These are phyloP conservation scores for Cystoisospora suis DNA, from an alignment of 169 alveolate genomes.

Conservation along the genomic window DNA sequence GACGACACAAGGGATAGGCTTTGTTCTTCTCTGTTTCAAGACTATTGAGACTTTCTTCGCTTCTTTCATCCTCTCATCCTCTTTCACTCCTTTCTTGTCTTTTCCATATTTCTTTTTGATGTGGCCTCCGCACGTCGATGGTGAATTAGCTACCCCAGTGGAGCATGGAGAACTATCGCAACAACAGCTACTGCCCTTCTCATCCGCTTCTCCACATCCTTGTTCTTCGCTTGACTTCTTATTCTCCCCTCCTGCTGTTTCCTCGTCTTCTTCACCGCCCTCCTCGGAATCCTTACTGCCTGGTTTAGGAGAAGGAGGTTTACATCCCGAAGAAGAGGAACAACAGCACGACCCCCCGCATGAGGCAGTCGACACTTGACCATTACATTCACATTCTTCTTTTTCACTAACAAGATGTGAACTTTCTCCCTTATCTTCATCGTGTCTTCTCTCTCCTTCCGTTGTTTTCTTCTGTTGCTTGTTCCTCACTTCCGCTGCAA, in stretches of 20 bases:
- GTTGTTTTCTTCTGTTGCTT: constrained; percentile 36
- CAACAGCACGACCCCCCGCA: constrained; percentile 10
- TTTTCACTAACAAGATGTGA: too few relatives aligned
- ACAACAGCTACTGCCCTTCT: too few relatives aligned
- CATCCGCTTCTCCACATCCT: not conserved
- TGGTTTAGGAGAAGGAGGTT: not conserved
- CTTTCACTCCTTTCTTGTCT: not conserved
- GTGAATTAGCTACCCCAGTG: too few relatives aligned
- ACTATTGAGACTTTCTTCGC: not conserved
- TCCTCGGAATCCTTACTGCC: not conserved
- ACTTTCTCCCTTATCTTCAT: constrained; percentile 67
- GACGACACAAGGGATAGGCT: constrained; percentile 55
- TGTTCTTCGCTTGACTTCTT: not conserved
- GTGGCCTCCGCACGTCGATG: too few relatives aligned
- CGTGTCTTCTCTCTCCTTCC: constrained; percentile 64
- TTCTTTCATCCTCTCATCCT: not conserved
- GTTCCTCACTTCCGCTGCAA: not conserved
- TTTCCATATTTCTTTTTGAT: not conserved
- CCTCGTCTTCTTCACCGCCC: not conserved
- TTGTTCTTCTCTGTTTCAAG: not conserved
- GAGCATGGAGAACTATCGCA: too few relatives aligned
- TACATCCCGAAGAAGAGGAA: not conserved
- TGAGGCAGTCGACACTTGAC: too few relatives aligned
- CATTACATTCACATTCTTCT: too few relatives aligned
- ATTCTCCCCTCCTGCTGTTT: not conserved